Percentiles rank a stretch among this genome's conserved stretches.
Evolutionary conservation across 129 eudicot species (phyloP).

Genomic region (Logfia minima): DNA sequence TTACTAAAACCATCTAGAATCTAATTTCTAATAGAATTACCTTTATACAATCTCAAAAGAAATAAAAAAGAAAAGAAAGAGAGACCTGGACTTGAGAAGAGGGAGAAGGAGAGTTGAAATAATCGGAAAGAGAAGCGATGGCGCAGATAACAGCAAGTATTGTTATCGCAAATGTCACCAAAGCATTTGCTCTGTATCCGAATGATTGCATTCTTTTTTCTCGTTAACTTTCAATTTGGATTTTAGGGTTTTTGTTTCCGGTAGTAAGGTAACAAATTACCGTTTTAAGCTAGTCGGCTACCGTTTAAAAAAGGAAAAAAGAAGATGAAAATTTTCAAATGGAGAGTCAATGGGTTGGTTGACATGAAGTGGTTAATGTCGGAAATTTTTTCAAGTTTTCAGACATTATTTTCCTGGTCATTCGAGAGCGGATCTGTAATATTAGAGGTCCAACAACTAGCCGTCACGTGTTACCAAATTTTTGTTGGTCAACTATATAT

Average conservation of each 20-base stretch:
- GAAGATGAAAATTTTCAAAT: no score
- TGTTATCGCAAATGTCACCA: slow-evolving; percentile 71
- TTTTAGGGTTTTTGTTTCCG: not conserved
- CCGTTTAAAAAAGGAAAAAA: no score
- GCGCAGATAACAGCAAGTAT: slow-evolving; percentile 83
- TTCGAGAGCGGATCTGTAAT: no score
- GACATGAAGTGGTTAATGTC: no score
- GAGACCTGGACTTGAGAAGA: slow-evolving; percentile 60
- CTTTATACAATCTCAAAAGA: not conserved
- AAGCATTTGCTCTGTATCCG: slow-evolving; percentile 78
- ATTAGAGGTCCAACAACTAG: no score
- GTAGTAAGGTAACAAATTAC: no score
- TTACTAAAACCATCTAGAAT: not conserved
- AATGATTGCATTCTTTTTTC: slow-evolving; percentile 55
- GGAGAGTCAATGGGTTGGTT: no score
- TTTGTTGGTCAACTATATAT: no score
- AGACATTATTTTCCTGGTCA: no score
- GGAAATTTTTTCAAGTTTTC: no score
- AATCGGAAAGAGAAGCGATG: slow-evolving; percentile 81
- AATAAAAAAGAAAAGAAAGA: not conserved
- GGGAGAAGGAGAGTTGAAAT: slow-evolving; percentile 73
- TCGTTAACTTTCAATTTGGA: not conserved
- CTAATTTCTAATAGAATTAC: not conserved
- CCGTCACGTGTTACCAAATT: no score
- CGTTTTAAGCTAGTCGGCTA: no score